A percentile compares a stretch with the other conserved stretches of the same genome.
Conservation (phyloP, 202 grass and related monocot genomes). For the Cymbopogon flexuosus region DNA sequence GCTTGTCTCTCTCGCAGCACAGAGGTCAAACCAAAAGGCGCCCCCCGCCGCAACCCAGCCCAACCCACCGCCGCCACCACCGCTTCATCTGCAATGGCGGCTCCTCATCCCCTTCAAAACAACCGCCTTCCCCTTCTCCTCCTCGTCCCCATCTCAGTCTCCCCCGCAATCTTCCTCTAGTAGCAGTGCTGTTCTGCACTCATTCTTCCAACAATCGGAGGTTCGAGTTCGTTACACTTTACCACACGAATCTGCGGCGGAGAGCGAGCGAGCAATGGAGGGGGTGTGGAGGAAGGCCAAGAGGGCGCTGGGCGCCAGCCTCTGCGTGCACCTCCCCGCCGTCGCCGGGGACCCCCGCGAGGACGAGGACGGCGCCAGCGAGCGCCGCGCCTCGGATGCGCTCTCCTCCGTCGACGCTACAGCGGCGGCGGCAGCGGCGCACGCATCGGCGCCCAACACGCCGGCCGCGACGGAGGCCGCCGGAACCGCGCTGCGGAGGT, state of each 20-base stretch:
- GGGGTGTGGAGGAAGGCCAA: conserved; percentile 79
- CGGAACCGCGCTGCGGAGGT: conserved; percentile 39
- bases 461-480: conserved; percentile 35
- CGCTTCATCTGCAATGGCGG: conserved; percentile 37
- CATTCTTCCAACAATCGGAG: not conserved
- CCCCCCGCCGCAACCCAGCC: conserved; percentile 30
- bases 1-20: not conserved
- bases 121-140: not conserved
- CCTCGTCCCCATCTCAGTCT: not conserved
- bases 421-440: conserved; percentile 27
- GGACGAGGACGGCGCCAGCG: conserved; percentile 29
- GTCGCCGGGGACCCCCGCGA: conserved; percentile 32
- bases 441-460: conserved; percentile 45
- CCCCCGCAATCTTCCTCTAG: not conserved
- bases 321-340: conserved; percentile 55
- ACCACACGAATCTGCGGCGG: conserved; percentile 22
- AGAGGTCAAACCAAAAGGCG: conserved; percentile 54
- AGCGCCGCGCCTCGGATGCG: conserved; percentile 41
- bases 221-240: not conserved
- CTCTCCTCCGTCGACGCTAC: conserved; percentile 32
- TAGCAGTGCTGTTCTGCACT: not conserved
- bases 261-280: conserved; percentile 38
- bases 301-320: conserved; percentile 47
- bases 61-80: not conserved
- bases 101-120: conserved; percentile 35